Percentiles rank a stretch among this genome's conserved stretches.
Conservation (phyloP, 495 filamentous ascomycete genomes). For the Talaromyces wortmannii region DNA sequence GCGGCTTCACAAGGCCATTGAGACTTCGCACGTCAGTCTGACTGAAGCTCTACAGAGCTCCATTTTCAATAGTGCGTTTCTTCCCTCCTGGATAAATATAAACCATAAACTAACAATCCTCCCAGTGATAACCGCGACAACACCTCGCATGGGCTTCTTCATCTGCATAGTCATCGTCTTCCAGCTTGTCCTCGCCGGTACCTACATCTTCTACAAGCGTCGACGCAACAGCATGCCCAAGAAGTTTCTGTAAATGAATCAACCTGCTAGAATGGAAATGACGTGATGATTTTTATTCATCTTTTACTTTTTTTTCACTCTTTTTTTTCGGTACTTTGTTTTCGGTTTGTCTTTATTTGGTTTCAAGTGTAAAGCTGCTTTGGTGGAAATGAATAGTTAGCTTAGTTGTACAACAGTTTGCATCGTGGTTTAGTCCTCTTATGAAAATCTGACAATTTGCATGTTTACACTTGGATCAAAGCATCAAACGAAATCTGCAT, state of each 20-base stretch:
- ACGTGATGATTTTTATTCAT: not conserved
- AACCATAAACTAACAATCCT: not conserved
- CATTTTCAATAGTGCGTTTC: constrained; percentile 24
- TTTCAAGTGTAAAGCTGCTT: not conserved
- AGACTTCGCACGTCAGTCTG: constrained; percentile 63
- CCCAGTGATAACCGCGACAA: constrained; percentile 50
- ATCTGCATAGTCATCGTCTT: constrained; percentile 69
- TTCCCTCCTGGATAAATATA: not conserved
- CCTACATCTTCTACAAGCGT: constrained; percentile 77
- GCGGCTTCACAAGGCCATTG: constrained; percentile 64
- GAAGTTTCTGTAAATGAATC: constrained; percentile 72
- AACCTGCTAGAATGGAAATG: not conserved
- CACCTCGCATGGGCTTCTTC: constrained; percentile 65
- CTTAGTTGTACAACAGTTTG: not conserved
- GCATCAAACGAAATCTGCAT: no score
- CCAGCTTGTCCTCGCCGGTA: constrained; percentile 61
- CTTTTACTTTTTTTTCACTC: not conserved
- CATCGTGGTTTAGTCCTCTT: not conserved
- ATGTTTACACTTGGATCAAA: no score
- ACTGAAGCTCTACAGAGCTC: constrained; percentile 41
- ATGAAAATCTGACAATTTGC: not conserved
- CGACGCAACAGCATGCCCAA: constrained; percentile 70
- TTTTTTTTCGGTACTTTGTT: not conserved
- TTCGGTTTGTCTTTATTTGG: not conserved
- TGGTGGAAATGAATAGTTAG: not conserved